phyloP scores from a whole-genome alignment of 345 rosid species.

The Corchorus capsularis region DNA sequence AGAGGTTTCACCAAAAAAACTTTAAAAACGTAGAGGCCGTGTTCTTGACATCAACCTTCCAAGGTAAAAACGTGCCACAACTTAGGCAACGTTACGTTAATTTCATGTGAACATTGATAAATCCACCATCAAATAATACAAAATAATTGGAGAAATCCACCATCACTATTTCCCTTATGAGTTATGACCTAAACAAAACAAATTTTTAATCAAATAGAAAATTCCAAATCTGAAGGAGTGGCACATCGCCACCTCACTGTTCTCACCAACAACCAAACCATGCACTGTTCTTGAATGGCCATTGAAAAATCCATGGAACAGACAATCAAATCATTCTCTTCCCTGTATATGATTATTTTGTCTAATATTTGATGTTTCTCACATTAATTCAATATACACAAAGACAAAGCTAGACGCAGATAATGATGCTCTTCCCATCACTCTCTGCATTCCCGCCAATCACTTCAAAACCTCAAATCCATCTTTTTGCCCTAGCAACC shows the following conservation, averaged over 20 bases:
- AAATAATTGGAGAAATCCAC: background rate
- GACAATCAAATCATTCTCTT: background rate
- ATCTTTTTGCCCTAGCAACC: conserved; percentile 14
- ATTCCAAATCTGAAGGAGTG: background rate
- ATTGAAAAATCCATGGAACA: background rate
- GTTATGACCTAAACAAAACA: conserved; percentile 6
- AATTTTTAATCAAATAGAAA: background rate
- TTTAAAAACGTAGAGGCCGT: too few species aligned
- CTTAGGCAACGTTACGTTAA: background rate
- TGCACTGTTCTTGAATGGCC: conserved; percentile 3
- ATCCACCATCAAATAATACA: conserved; percentile 9
- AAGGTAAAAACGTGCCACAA: too few species aligned
- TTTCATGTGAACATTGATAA: background rate
- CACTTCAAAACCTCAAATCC: conserved; percentile 12
- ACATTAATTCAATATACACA: conserved; percentile 3
- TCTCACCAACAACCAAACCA: background rate
- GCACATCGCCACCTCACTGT: background rate
- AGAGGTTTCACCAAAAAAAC: too few species aligned
- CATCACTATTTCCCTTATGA: background rate
- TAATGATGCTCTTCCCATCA: background rate
- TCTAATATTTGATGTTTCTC: background rate
- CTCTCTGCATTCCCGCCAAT: background rate
- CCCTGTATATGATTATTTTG: background rate
- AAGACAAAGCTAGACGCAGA: conserved; percentile 3
- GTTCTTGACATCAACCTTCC: too few species aligned